These are phyloP conservation scores for Erodium trifolium DNA, from an alignment of 441 rosid genomes.

Conservation along the genomic window DNA sequence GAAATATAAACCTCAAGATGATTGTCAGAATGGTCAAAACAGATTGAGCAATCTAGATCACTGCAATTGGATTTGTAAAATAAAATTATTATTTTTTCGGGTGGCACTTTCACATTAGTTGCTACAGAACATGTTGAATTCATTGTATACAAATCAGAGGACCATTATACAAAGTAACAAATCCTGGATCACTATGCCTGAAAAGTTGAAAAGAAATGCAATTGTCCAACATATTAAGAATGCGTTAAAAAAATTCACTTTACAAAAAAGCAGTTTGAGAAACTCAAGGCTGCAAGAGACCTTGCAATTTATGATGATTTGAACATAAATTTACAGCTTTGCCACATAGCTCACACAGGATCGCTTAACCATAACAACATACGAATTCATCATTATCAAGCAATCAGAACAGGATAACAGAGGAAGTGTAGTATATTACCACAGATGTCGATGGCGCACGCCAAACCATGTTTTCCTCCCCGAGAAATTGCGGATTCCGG, in stretches of 20 bases:
- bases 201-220: neutral
- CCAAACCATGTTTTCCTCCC: slow-evolving; percentile 74
- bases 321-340: neutral
- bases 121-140: neutral
- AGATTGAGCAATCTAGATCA: neutral
- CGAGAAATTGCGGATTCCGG: slow-evolving; percentile 52
- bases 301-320: neutral
- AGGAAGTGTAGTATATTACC: slow-evolving; percentile 34
- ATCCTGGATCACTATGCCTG: neutral
- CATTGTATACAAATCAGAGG: neutral
- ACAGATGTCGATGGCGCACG: slow-evolving; percentile 48
- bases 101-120: neutral
- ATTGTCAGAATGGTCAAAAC: neutral
- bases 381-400: neutral
- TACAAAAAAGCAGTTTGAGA: neutral
- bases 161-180: neutral
- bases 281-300: neutral
- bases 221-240: neutral
- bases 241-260: neutral
- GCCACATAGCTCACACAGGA: neutral
- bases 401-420: neutral
- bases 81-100: neutral
- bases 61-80: neutral
- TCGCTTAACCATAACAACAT: neutral
- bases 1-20: neutral